phyloP scores from a whole-genome alignment of 768 basidiomycete genomes.

The Tylopilus subfusipes region DNA sequence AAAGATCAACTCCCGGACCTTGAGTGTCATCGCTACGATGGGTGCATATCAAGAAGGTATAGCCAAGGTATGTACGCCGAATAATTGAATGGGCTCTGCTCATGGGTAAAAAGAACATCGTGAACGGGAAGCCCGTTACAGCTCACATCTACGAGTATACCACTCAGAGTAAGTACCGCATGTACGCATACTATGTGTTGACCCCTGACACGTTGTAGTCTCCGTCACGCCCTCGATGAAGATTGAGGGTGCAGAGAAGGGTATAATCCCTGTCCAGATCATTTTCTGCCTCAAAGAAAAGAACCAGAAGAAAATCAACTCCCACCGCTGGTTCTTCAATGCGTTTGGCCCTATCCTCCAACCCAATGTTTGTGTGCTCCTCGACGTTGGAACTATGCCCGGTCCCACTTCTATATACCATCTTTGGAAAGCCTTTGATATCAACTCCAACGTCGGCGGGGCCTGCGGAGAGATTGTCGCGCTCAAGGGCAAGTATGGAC shows the following conservation, averaged over 20 bases:
- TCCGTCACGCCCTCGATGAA: conserved; percentile 79
- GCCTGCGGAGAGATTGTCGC: conserved; percentile 97
- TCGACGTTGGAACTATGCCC: conserved; percentile 86
- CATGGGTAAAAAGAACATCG: conserved; percentile 48
- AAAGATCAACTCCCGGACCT: conserved; percentile 81
- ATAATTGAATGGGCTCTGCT: not conserved
- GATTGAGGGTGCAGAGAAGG: conserved; percentile 74
- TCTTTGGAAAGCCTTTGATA: conserved; percentile 92
- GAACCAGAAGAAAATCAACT: conserved; percentile 96
- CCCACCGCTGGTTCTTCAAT: conserved; percentile 94
- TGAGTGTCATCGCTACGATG: conserved; percentile 88
- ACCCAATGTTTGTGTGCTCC: conserved; percentile 88
- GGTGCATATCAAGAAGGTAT: conserved; percentile 94
- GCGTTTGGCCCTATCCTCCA: conserved; percentile 78
- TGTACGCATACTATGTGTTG: not conserved
- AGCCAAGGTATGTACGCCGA: conserved; percentile 57
- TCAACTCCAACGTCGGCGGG: conserved; percentile 86
- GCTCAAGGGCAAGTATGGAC: conserved; percentile 79
- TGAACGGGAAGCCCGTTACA: conserved; percentile 78
- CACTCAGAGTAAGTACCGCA: conserved; percentile 60
- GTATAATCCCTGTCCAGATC: conserved; percentile 84
- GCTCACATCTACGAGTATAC: conserved; percentile 96
- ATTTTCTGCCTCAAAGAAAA: conserved; percentile 91
- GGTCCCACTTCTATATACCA: conserved; percentile 89
- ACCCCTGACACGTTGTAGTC: conserved; percentile 43